These are phyloP conservation scores for Paramicrosporidium saccamoebae DNA, from an alignment of 371 early-diverging fungal genomes.

Conservation along the genomic window DNA sequence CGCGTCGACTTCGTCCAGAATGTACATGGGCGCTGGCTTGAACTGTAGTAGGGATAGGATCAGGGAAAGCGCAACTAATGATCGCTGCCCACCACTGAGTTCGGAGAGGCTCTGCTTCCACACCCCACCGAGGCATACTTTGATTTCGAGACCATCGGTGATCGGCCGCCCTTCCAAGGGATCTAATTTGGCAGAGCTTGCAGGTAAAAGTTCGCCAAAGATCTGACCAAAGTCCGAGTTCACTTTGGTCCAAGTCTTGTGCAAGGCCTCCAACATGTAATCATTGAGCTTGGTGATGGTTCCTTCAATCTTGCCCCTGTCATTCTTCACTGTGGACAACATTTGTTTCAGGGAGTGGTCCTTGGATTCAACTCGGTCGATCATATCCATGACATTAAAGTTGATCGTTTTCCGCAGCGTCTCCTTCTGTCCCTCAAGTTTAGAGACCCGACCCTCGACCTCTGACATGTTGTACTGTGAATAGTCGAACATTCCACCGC, in stretches of 20 bases:
- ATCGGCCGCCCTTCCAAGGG: slow-evolving; percentile 43
- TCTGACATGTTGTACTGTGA: slow-evolving; percentile 22
- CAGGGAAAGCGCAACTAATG: slow-evolving; percentile 50
- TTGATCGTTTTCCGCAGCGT: slow-evolving; percentile 54
- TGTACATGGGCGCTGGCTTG: slow-evolving; percentile 98
- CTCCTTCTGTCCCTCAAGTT: slow-evolving; percentile 29
- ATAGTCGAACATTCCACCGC: slow-evolving; percentile 45
- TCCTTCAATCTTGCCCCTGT: slow-evolving; percentile 74
- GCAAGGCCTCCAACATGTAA: slow-evolving; percentile 56
- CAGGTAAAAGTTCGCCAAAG: slow-evolving; percentile 70
- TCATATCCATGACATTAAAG: slow-evolving; percentile 68
- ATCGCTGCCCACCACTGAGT: slow-evolving; percentile 94
- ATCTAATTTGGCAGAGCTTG: slow-evolving; percentile 52
- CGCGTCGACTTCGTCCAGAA: slow-evolving; percentile 98
- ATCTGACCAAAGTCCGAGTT: slow-evolving; percentile 80
- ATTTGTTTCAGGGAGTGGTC: slow-evolving; percentile 45
- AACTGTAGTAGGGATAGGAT: slow-evolving; percentile 89
- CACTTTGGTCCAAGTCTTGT: slow-evolving; percentile 61
- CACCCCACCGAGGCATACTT: slow-evolving; percentile 78
- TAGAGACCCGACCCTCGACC: slow-evolving; percentile 21
- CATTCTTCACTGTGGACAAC: slow-evolving; percentile 52
- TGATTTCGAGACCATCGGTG: slow-evolving; percentile 65
- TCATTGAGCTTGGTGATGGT: slow-evolving; percentile 59
- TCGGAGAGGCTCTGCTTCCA: slow-evolving; percentile 94
- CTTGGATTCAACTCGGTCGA: slow-evolving; percentile 69